Evolutionary conservation across 495 filamentous ascomycete species (phyloP), one percentile per base, ranked within the genome.

Genomic region (Hypoxylon crocopeplum): DNA sequence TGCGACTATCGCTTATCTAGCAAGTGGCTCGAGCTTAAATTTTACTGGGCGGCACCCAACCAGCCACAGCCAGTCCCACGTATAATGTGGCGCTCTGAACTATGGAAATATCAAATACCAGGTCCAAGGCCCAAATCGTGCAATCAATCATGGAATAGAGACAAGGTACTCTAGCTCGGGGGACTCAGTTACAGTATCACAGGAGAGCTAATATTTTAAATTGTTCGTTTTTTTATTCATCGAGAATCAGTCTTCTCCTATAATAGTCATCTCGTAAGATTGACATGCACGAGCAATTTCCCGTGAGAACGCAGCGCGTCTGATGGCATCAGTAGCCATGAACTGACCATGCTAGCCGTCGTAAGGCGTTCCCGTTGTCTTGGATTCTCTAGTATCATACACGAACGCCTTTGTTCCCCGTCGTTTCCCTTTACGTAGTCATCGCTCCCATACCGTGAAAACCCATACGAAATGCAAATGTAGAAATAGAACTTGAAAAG

Each of bases 401-500:
- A 51, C 46, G 45, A 64, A 64, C 55, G 55, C 55, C 61, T 56
- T 40, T 50, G 56, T 56, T 20, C 61, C 61, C 16, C 17, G 42
- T 52, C 54, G 34, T 59, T 55, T 55, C 55, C 61, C 34, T 39
- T 21, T 54, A 49, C 48, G 47, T 41, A 40, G 15, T 34, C 34
- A 38, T 58, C 60, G 68, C 68, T 70, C 47, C 44, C 58, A 66
- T 64, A 45, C 66, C 58, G 49, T 62, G 16, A 66, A 70, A 44
- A 48, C 68, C n/a, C 61, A 44, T 66, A n/a, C 48, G 44, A 68
- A 68, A 65, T 49, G 56, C 56, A 62, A 51, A 48, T 46, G 49
- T 24, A 25, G 45, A 60, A 48, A 25, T 55, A 48, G 56, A 50
- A 27, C 22, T 3, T 32, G 38, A 56, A 17, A 27, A n/a, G 2